A percentile compares a stretch with the other conserved stretches of the same genome.
Evolutionary conservation across 805 yeast genomes (phyloP).

Genomic region (Kazachstania taianensis): DNA sequence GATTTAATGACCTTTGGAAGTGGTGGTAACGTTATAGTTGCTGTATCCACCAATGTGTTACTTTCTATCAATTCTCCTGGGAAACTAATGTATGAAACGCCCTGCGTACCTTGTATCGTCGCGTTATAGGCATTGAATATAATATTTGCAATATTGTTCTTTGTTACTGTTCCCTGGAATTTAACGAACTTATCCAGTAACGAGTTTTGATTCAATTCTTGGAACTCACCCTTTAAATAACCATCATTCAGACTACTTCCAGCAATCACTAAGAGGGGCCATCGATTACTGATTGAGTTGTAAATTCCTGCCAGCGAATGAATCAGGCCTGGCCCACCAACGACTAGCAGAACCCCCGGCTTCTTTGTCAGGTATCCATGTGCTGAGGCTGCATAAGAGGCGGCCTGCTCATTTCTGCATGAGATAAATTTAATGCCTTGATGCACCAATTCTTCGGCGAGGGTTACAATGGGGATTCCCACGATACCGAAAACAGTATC

Average conservation of each 20-base stretch:
- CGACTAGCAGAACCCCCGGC: conserved; percentile 61
- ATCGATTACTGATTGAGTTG: conserved; percentile 50
- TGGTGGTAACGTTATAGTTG: background rate
- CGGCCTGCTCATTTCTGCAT: conserved; percentile 64
- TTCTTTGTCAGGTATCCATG: conserved; percentile 55
- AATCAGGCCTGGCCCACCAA: conserved; percentile 68
- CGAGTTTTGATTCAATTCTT: conserved; percentile 57
- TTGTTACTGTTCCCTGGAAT: conserved; percentile 33
- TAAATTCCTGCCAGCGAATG: conserved; percentile 60
- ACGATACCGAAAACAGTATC: conserved; percentile 57
- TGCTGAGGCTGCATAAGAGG: conserved; percentile 65
- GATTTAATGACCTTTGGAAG: conserved; percentile 8
- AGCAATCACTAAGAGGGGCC: conserved; percentile 58
- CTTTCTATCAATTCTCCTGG: conserved; percentile 48
- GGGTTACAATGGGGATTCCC: conserved; percentile 67
- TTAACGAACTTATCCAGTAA: conserved; percentile 41
- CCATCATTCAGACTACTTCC: conserved; percentile 45
- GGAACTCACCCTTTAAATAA: conserved; percentile 58
- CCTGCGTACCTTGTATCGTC: conserved; percentile 40
- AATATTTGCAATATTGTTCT: conserved; percentile 10
- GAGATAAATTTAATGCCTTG: conserved; percentile 47
- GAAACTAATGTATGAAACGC: conserved; percentile 52
- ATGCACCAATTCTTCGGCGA: conserved; percentile 48
- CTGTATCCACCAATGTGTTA: conserved; percentile 5
- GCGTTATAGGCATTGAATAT: conserved; percentile 17